phyloP scores from a whole-genome alignment of 257 asterid genomes.

The Solanum chiquidenum region DNA sequence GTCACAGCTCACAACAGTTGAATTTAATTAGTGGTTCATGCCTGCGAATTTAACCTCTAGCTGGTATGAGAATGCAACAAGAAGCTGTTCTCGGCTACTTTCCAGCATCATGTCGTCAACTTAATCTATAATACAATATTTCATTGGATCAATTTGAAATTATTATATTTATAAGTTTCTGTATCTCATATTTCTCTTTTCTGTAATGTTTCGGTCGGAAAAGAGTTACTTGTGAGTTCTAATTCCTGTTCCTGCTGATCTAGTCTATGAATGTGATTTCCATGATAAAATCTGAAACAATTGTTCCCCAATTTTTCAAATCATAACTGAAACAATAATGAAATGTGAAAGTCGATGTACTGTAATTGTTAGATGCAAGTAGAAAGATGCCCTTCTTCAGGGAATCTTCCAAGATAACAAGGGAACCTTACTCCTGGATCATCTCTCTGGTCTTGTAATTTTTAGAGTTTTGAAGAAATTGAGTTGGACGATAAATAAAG shows the following conservation, averaged over 20 bases:
- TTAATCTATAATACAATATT: background rate
- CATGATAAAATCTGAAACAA: background rate
- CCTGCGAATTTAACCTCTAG: background rate
- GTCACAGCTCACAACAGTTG: background rate
- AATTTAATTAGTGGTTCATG: background rate
- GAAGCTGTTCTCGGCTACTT: background rate
- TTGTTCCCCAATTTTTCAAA: background rate
- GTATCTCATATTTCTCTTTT: background rate
- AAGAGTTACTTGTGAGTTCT: background rate
- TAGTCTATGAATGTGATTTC: background rate
- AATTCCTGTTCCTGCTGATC: background rate
- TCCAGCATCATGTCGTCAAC: background rate
- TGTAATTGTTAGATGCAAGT: background rate
- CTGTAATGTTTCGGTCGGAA: background rate
- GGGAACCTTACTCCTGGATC: background rate
- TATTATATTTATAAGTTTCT: background rate
- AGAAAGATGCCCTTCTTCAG: background rate
- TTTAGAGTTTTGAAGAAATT: background rate
- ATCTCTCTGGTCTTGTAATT: background rate
- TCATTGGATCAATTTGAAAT: background rate
- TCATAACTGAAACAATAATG: background rate
- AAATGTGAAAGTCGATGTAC: background rate
- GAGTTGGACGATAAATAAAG: background rate
- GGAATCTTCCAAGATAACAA: background rate
- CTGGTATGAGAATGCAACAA: background rate